phyloP scores from a whole-genome alignment of 2,329 filamentous ascomycete species.

The Tolypocladium ophioglossoides region DNA sequence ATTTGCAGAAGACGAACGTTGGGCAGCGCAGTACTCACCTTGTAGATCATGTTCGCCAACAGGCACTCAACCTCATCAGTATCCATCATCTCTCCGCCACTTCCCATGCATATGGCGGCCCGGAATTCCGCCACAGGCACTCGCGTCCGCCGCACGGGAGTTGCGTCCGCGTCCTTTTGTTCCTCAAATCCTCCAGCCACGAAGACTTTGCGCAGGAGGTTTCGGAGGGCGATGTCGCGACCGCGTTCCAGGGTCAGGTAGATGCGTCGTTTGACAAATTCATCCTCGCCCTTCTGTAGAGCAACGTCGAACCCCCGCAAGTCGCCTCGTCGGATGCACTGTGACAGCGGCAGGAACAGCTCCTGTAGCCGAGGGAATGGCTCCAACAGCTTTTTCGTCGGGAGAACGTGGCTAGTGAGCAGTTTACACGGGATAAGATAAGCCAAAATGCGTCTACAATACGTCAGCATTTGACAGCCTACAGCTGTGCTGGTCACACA shows the following conservation, averaged over 20 bases:
- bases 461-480: conserved; percentile 10
- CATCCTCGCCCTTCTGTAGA: conserved; percentile 72
- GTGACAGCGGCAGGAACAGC: conserved; percentile 68
- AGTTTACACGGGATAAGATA: conserved; percentile 93
- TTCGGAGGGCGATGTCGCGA: conserved; percentile 83
- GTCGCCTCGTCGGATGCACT: conserved; percentile 73
- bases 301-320: conserved; percentile 76
- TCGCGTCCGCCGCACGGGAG: conserved; percentile 59
- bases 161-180: conserved; percentile 54
- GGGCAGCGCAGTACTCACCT: conserved; percentile 45
- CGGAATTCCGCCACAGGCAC: conserved; percentile 77
- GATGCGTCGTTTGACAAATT: conserved; percentile 86
- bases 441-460: conserved; percentile 68
- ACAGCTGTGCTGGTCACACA: conserved; percentile 15
- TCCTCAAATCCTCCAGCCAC: conserved; percentile 74
- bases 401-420: conserved; percentile 77
- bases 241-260: conserved; percentile 90
- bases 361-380: conserved; percentile 66
- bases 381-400: conserved; percentile 58
- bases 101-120: conserved; percentile 69
- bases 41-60: conserved; percentile 95
- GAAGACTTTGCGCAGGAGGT: conserved; percentile 86
- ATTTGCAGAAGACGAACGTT: neutral
- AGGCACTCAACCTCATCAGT: conserved; percentile 92
- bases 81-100: conserved; percentile 57